Percentiles rank a stretch among this genome's conserved stretches.
These are phyloP conservation scores for Aureobasidium sp. DNA, from an alignment of 2,329 filamentous ascomycete species.

Conservation along the genomic window DNA sequence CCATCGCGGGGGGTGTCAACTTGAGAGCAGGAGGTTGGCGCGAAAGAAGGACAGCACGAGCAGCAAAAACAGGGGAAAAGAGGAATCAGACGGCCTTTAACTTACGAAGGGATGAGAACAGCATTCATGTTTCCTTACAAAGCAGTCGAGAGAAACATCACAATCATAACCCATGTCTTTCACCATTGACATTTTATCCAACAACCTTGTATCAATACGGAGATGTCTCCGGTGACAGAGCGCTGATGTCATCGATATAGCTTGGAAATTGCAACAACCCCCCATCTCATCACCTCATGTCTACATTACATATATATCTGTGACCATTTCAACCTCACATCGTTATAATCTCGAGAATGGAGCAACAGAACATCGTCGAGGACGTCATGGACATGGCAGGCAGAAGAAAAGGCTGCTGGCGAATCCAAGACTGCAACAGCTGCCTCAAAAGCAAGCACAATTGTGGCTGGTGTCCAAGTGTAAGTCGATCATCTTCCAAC, in stretches of 20 bases:
- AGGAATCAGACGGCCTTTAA: background rate
- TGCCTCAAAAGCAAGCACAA: slow-evolving; percentile 22
- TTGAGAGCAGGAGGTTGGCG: background rate
- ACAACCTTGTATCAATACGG: background rate
- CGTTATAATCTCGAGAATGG: background rate
- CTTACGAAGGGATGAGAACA: background rate
- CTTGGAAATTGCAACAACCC: background rate
- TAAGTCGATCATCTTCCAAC: too few species aligned
- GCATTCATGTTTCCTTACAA: too few species aligned
- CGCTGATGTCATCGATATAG: slow-evolving; percentile 4
- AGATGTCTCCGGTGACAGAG: background rate
- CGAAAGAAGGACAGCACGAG: background rate
- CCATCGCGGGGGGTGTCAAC: background rate
- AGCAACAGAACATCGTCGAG: background rate
- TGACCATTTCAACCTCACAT: background rate
- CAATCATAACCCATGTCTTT: background rate
- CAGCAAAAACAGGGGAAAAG: background rate
- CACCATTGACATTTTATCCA: background rate
- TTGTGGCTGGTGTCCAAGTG: slow-evolving; percentile 39
- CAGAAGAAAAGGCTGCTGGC: slow-evolving; percentile 21
- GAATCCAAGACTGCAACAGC: slow-evolving; percentile 23
- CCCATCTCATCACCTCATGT: background rate
- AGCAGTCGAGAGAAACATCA: too few species aligned
- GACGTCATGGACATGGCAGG: background rate
- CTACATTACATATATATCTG: too few species aligned